These are phyloP conservation scores for Aureobasidium sp. DNA, from an alignment of 2,329 filamentous ascomycete genomes.

Conservation along the genomic window DNA sequence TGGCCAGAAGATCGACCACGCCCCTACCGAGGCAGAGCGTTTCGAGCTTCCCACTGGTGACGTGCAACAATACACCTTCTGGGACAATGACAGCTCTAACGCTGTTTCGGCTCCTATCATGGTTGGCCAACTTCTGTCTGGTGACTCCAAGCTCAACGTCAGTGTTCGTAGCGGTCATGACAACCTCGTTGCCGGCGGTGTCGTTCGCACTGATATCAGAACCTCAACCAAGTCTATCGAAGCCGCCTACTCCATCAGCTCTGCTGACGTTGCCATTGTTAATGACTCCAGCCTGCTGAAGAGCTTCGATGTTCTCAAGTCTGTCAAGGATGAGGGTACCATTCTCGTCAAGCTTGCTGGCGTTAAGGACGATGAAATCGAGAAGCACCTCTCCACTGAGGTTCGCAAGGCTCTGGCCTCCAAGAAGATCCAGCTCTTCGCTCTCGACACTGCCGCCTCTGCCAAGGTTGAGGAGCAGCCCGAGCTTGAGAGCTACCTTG, in stretches of 20 bases:
- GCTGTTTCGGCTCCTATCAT: slow-evolving; percentile 56
- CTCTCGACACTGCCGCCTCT: slow-evolving; percentile 64
- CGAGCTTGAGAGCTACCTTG: slow-evolving; percentile 54
- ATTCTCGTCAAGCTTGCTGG: slow-evolving; percentile 68
- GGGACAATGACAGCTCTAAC: slow-evolving; percentile 73
- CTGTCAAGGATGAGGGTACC: slow-evolving; percentile 60
- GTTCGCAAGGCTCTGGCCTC: slow-evolving; percentile 64
- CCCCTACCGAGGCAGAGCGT: slow-evolving; percentile 28
- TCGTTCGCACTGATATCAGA: slow-evolving; percentile 75
- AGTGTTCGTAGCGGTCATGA: slow-evolving; percentile 52
- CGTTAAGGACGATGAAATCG: slow-evolving; percentile 79
- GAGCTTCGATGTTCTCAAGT: slow-evolving; percentile 64
- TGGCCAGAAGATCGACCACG: slow-evolving; percentile 29
- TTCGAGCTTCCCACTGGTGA: slow-evolving; percentile 38
- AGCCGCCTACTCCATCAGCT: slow-evolving; percentile 69
- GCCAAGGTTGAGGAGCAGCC: slow-evolving; percentile 59
- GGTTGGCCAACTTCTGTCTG: slow-evolving; percentile 51
- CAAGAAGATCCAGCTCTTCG: slow-evolving; percentile 62
- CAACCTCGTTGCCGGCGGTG: slow-evolving; percentile 63
- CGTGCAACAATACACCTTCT: slow-evolving; percentile 83
- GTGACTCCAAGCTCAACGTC: slow-evolving; percentile 53
- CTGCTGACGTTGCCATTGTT: slow-evolving; percentile 71
- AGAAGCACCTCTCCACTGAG: slow-evolving; percentile 68
- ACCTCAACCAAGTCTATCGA: slow-evolving; percentile 76
- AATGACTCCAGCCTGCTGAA: slow-evolving; percentile 72